Conservation (phyloP, 768 basidiomycete genomes). For the Auriscalpium microsporum region DNA sequence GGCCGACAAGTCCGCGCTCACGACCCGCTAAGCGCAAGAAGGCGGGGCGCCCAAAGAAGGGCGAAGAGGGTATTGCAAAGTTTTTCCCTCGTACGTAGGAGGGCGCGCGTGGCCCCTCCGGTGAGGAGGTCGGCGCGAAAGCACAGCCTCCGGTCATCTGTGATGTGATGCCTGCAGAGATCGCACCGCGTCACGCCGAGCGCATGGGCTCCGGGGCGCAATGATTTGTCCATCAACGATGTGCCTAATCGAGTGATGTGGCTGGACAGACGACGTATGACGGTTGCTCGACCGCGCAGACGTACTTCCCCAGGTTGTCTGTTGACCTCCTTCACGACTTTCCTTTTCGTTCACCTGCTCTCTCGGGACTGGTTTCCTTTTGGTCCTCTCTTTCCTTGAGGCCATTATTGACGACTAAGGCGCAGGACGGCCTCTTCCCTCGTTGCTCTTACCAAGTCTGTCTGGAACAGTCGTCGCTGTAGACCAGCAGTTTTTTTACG, state of each 20-base stretch:
- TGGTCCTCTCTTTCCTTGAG: conserved; percentile 13
- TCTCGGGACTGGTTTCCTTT: conserved; percentile 12
- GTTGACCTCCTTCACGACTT: conserved; percentile 1
- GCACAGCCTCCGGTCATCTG: too few relatives aligned
- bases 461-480: conserved; percentile 18
- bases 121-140: too few relatives aligned
- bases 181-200: background rate
- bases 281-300: background rate
- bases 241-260: background rate
- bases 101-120: too few relatives aligned
- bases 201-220: background rate
- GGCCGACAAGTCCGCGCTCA: conserved; percentile 7
- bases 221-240: background rate
- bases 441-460: conserved; percentile 20
- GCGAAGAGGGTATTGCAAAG: conserved; percentile 35
- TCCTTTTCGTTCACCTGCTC: conserved; percentile 1
- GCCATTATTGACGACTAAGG: conserved; percentile 21
- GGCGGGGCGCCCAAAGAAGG: conserved; percentile 21
- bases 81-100: conserved; percentile 32
- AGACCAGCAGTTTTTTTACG: conserved; percentile 5
- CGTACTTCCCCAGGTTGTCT: background rate
- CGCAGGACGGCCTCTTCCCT: conserved; percentile 25
- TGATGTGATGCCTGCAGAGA: background rate
- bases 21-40: conserved; percentile 22
- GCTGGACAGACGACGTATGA: conserved; percentile 5